phyloP scores from a whole-genome alignment of 140 eudicot genomes.

The Cichorium intybus region DNA sequence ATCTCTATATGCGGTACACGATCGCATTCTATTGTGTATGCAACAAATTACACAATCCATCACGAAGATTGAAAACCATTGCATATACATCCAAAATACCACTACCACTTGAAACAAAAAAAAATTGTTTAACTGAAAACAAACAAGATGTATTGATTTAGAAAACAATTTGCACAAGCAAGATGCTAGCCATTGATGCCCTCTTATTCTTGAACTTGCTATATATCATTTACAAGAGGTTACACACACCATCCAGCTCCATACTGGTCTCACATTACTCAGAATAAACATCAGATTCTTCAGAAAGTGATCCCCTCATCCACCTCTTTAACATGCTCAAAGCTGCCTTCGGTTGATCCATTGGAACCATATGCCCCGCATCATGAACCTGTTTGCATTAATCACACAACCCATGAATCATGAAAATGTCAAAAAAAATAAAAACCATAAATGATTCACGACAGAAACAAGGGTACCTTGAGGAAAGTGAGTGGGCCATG shows the following conservation, averaged over 20 bases:
- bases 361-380: constrained; percentile 97
- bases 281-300: constrained; percentile 44
- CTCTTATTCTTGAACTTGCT: constrained; percentile 2
- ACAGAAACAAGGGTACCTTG: constrained; percentile 46
- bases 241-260: neutral
- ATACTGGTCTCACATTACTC: constrained; percentile 31
- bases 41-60: too few relatives aligned
- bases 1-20: too few relatives aligned
- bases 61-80: too few relatives aligned
- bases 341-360: constrained; percentile 95
- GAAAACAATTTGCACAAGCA: constrained; percentile 16
- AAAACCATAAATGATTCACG: neutral
- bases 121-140: neutral
- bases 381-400: constrained; percentile 60
- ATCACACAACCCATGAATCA: neutral
- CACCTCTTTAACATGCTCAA: constrained; percentile 80
- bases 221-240: neutral
- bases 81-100: neutral
- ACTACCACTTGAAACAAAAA: neutral
- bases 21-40: too few relatives aligned
- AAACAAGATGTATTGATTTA: neutral
- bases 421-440: neutral
- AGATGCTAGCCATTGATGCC: neutral
- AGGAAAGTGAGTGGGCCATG: constrained; percentile 88
- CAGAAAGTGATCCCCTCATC: constrained; percentile 63